Base-by-base conservation (phyloP, 768 basidiomycete species). In the Suillus discolor region DNA sequence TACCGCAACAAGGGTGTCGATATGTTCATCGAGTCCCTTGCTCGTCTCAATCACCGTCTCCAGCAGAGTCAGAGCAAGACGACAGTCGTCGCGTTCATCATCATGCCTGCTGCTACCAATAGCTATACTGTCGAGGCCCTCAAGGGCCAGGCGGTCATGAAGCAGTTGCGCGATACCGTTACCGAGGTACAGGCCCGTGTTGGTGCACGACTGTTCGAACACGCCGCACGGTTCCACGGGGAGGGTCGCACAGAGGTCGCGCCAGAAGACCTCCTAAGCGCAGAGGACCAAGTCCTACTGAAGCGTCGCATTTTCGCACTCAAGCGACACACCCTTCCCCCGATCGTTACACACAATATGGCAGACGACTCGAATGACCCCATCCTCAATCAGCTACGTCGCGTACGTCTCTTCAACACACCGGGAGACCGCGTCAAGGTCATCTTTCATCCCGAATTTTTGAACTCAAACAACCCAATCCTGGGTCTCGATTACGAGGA, bases 1-100 rank as follows among this genome's bases (percentile, higher is more conserved):
- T 99, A 97, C 78, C 86, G 97, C 49, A 99, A 99, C 83, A 99
- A 99, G 82, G 97, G 97, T 64, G 96, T 99, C 38, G 97, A 99
- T 75, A 97, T 99, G 97, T 99, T 98, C 77, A 97, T 99, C 70
- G 97, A 99, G 79, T 85, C 91, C 20, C 87, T 99, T 64, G 97
- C 97, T 36, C 93, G 97, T 65, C 81, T 92, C 61, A 92, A 92
- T 75, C 81, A 83, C 73, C 84, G 84, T 39, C 81, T 92, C 42
- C 84, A 89, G 74, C 80, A 85, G 67, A 72, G 81, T 20, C 88
- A 86, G 23, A 91, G 93, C 18, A 87, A 84, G 67, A 85, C 87
- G 57, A 98, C 97, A 8, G 89, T 99, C 63, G 93, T 99, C 54
- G 97, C 97, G 0, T 99, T 99, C 83, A 94, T 99, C 77, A 98